Conservation (phyloP, 331 rosid species). For the Pyrus hybrid region DNA sequence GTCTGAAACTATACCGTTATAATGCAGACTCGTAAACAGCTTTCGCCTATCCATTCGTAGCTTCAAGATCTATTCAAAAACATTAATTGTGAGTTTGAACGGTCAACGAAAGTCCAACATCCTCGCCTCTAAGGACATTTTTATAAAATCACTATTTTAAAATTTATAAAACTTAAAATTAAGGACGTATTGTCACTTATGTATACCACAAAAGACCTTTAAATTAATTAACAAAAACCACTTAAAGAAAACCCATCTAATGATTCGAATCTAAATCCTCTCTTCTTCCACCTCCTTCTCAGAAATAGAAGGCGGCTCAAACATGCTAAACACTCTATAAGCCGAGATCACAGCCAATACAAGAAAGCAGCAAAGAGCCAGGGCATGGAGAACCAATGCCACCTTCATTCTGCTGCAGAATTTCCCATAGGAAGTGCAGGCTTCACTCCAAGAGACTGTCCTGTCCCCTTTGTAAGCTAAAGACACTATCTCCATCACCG, state of each 20-base stretch:
- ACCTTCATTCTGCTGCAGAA: slow-evolving; percentile 71
- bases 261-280: slow-evolving; percentile 4
- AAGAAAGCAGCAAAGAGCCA: slow-evolving; percentile 53
- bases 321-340: slow-evolving; percentile 55
- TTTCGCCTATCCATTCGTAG: no score
- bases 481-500: slow-evolving; percentile 55
- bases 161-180: no score
- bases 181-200: no score
- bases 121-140: no score
- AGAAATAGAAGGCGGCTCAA: slow-evolving; percentile 44
- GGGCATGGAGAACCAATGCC: slow-evolving; percentile 48
- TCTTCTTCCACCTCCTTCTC: slow-evolving; percentile 24
- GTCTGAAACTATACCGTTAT: no score
- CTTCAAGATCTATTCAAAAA: no score
- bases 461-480: slow-evolving; percentile 59
- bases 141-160: no score
- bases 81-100: no score
- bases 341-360: slow-evolving; percentile 71
- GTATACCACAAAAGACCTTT: background rate
- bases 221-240: background rate
- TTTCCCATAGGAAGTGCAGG: slow-evolving; percentile 59
- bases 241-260: background rate
- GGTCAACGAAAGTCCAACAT: no score
- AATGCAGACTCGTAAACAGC: no score
- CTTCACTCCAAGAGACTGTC: slow-evolving; percentile 88